A percentile compares a stretch with the other conserved stretches of the same genome.
Conservation (phyloP, 352 stramenopile species). For the Blastocystis sp. region DNA sequence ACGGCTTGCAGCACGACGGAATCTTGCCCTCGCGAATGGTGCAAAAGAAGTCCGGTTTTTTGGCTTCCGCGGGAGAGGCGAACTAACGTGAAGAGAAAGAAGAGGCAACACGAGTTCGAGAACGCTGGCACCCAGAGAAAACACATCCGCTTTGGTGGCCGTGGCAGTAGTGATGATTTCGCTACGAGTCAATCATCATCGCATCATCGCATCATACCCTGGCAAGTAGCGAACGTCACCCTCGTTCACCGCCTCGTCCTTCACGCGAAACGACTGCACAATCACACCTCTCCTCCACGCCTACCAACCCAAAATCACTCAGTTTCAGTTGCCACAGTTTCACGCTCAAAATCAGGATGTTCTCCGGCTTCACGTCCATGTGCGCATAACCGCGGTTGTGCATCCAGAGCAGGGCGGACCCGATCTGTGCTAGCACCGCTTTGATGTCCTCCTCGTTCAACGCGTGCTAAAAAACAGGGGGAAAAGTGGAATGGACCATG, state of each 20-base stretch:
- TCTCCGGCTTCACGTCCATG: conserved; percentile 78
- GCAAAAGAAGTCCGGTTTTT: conserved; percentile 7
- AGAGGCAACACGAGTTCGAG: conserved; percentile 28
- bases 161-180: conserved; percentile 29
- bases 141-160: conserved; percentile 55
- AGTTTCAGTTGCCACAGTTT: conserved; percentile 39
- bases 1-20: conserved; percentile 28
- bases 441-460: conserved; percentile 33
- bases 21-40: conserved; percentile 48
- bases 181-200: not conserved
- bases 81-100: not conserved
- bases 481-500: not conserved
- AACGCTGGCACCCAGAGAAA: conserved; percentile 24
- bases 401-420: conserved; percentile 77
- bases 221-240: conserved; percentile 40
- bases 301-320: conserved; percentile 50
- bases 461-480: not conserved
- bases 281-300: not conserved
- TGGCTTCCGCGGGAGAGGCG: not conserved
- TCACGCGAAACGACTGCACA: conserved; percentile 12
- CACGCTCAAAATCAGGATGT: conserved; percentile 74
- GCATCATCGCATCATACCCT: not conserved
- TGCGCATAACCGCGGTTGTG: conserved; percentile 81
- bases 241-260: not conserved
- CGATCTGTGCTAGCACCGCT: conserved; percentile 35